phyloP scores from a whole-genome alignment of 2,329 filamentous ascomycete species.

The Sclerotinia minor region DNA sequence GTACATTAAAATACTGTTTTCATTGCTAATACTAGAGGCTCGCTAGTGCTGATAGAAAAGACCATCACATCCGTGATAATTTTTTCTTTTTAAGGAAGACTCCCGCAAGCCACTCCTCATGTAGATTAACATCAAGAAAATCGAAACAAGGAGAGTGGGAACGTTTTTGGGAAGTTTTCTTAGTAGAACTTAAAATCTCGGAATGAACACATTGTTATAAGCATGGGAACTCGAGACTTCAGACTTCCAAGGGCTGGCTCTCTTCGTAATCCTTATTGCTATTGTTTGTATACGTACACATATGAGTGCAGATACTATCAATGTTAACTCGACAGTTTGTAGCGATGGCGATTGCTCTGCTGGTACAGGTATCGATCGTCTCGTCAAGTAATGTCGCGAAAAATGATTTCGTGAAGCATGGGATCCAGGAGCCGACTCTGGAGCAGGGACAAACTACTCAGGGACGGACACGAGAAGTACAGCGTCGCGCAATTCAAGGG shows the following conservation, averaged over 20 bases:
- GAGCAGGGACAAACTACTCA: neutral
- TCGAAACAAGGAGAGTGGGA: conserved; percentile 3
- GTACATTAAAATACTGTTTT: neutral
- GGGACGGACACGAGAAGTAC: neutral
- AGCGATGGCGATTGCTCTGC: conserved; percentile 23
- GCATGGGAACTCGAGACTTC: neutral
- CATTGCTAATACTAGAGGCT: neutral
- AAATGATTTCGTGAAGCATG: neutral
- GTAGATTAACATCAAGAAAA: neutral
- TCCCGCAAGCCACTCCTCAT: conserved; percentile 8
- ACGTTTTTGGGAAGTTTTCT: neutral
- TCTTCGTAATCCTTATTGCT: conserved; percentile 7
- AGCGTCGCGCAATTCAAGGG: neutral
- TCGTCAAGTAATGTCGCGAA: neutral
- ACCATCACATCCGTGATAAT: neutral
- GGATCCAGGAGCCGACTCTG: neutral
- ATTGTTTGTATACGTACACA: conserved; percentile 12
- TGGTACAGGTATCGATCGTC: conserved; percentile 10
- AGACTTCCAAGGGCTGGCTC: conserved; percentile 17
- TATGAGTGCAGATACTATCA: conserved; percentile 7
- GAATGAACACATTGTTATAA: neutral
- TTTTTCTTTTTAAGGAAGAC: neutral
- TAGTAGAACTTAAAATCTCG: neutral
- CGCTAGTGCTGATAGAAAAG: neutral
- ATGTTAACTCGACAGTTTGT: conserved; percentile 21